Conservation (phyloP, 2,329 filamentous ascomycete genomes). For the Ceratocystis alfenasii region DNA sequence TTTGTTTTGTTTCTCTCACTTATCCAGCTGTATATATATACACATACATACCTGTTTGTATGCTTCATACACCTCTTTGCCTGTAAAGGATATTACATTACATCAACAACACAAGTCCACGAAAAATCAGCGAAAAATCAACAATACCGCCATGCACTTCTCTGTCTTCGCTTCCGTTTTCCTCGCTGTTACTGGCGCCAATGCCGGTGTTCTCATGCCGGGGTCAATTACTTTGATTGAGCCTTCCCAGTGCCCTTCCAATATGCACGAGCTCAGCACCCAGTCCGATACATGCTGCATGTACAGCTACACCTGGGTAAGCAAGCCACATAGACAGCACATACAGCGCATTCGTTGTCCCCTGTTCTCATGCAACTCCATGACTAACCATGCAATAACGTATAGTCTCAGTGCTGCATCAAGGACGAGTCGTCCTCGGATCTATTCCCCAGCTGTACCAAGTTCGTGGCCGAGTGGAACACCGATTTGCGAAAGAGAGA, state of each 20-base stretch:
- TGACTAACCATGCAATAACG: background rate
- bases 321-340: background rate
- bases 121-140: background rate
- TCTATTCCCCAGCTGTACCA: conserved; percentile 8
- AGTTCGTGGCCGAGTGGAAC: conserved; percentile 11
- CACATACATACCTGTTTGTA: no score
- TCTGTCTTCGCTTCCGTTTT: conserved; percentile 6
- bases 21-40: no score
- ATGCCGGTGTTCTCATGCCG: background rate
- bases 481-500: background rate
- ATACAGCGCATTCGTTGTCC: background rate
- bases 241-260: background rate
- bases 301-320: conserved; percentile 10
- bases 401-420: conserved; percentile 5
- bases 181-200: background rate
- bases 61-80: no score
- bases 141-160: background rate
- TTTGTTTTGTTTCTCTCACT: no score
- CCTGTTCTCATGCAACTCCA: background rate
- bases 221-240: background rate
- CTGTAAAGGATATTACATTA: no score
- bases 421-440: background rate
- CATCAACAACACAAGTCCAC: no score
- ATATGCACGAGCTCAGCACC: background rate
- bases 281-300: conserved; percentile 1